Evolutionary conservation across 2,329 filamentous ascomycete genomes (phyloP).

Genomic region (Huntiella bhutanensis): DNA sequence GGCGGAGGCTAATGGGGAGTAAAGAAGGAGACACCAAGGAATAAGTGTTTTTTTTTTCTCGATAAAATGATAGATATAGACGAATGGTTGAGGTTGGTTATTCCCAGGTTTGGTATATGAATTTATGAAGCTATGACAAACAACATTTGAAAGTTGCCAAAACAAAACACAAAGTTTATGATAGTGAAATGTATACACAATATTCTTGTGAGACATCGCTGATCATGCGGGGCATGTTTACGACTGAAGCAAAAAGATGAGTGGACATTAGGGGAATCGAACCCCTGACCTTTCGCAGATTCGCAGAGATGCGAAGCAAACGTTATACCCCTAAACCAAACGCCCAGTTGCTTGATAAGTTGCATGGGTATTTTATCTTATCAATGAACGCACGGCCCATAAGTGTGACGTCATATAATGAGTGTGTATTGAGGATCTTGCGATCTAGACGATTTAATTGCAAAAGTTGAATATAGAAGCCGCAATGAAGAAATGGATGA

Average conservation of each 20-base stretch:
- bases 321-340: constrained; percentile 11
- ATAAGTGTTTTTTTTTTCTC: neutral
- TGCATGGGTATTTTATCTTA: too few relatives aligned
- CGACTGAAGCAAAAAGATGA: neutral
- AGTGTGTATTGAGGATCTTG: too few relatives aligned
- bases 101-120: neutral
- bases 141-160: neutral
- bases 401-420: too few relatives aligned
- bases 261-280: constrained; percentile 11
- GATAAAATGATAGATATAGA: neutral
- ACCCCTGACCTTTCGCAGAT: constrained; percentile 12
- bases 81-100: neutral
- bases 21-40: neutral
- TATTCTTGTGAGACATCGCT: neutral
- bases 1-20: constrained; percentile 1
- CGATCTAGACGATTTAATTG: too few relatives aligned
- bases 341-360: neutral
- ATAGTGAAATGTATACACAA: neutral
- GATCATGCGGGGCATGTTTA: neutral
- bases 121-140: constrained; percentile 1
- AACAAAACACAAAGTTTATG: neutral
- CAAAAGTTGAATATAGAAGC: too few relatives aligned
- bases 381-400: too few relatives aligned
- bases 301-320: constrained; percentile 11
- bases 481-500: too few relatives aligned